Evolutionary conservation across 768 basidiomycete genomes (phyloP), one percentile per base, ranked within the genome.

Genomic region (Mycena latifolia): DNA sequence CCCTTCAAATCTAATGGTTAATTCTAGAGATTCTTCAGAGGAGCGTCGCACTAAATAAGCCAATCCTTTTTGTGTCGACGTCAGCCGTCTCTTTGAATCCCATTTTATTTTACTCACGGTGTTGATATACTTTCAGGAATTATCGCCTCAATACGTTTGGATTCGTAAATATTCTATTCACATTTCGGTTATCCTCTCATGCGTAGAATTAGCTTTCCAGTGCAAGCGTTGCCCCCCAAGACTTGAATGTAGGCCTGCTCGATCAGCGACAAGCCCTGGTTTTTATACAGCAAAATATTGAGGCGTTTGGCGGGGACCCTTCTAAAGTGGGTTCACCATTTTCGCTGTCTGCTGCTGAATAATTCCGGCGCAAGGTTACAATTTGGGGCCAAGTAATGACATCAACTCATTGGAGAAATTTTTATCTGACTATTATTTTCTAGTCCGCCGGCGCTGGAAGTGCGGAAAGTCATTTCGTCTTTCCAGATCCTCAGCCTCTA

Each of bases 251-350:
- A 2, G 90, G 90, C 17, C 76, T 91, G 18, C 78, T 77, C 35
- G 91, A 93, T 72, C 89, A 92, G 74, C 77, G 82, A 1, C 77
- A 81, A 33, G 89, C 89, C 0, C 75, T 93, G 0, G 69, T 77
- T 18, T 92, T 90, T 74, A 77, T 92, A 0, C 84, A 90, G 65
- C 78, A 88, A n/a, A 89, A 92, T 69, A 87, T 92, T 20, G 83
- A 78, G 4, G 81, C 82, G 3, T 92, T 92, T 70, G 89, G 89
- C 15, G 90, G 90, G 1, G 86, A 90, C 74, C 84, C 85, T 17
- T 67, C 76, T 15, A 90, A 88, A 77, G 88, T 81, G 71, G 29
- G 70, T 60, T 25, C 28, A 8, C 45, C 52, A 27, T 18, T 0
- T 39, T 31, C 27, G 18, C n/a, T 31, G 24, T 56, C n/a, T 39